Conservation (phyloP, 371 early-diverging fungal genomes). For the Chytridium lagenaria region DNA sequence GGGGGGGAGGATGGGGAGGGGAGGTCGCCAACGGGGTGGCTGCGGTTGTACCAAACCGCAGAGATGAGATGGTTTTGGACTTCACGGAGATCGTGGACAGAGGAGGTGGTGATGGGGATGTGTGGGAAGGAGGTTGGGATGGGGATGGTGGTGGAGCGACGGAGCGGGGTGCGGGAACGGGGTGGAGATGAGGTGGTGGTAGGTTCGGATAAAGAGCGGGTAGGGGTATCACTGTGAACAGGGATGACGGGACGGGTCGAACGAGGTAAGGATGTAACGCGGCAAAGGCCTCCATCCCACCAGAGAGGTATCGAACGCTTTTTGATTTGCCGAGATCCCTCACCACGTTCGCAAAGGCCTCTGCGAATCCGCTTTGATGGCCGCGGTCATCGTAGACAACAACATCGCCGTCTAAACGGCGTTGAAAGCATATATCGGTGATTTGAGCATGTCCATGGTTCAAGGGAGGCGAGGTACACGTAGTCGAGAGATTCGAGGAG, state of each 20-base stretch:
- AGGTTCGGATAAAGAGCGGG: constrained; percentile 5
- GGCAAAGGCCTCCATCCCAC: constrained; percentile 12
- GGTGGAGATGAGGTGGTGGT: neutral
- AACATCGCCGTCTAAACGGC: constrained; percentile 16
- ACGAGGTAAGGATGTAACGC: neutral
- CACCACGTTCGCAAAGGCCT: neutral
- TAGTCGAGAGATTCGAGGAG: neutral
- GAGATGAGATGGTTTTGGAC: constrained; percentile 32
- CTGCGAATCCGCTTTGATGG: constrained; percentile 2
- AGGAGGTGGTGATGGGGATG: constrained; percentile 15
- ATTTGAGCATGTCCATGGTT: neutral
- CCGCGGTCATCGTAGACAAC: constrained; percentile 27
- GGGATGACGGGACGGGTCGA: neutral
- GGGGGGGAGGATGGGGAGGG: constrained; percentile 37
- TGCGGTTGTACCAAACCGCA: constrained; percentile 36
- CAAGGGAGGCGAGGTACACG: neutral
- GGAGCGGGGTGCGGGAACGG: neutral
- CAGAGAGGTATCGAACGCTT: constrained; percentile 1
- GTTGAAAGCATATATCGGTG: constrained; percentile 6
- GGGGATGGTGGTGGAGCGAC: constrained; percentile 5
- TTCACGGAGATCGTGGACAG: constrained; percentile 28
- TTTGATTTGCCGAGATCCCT: neutral
- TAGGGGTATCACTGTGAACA: neutral
- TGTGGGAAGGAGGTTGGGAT: constrained; percentile 7
- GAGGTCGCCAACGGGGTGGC: constrained; percentile 38